Base-by-base conservation (phyloP, 352 stramenopile species). In the Pythium dissotocum region DNA sequence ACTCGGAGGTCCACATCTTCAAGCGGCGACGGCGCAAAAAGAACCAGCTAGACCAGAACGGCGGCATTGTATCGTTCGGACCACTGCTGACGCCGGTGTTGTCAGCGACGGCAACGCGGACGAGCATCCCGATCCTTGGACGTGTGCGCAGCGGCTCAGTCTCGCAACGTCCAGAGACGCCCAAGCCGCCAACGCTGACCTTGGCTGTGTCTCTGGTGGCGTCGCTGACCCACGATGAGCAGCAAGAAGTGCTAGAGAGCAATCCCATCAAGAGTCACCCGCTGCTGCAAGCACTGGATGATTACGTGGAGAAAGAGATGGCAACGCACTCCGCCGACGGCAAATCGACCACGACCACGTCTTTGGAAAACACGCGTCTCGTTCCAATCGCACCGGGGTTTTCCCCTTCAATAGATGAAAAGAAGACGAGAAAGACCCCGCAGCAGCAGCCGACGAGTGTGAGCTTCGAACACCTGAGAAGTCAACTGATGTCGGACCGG, bases 171-270 rank as follows among this genome's bases (percentile, higher is more conserved):
- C 30, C 49, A 16, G 52, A 66, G 24, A 49, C 58, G 6, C 57
- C 49, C 9, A 63, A 61, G n/a, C 51, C 84, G 21, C 80, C 79
- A 18, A 73, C 77, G 5, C 63, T 85, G 4, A 90, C 80, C 66
- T 78, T 92, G 14, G 84, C 80, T 4, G 82, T 90, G 14, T 92
- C 84, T 8, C 68, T 92, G 4, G 84, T 90, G 4, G 82, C 86
- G 24, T 92, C 84, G 5, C 72, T 92, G 33, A 90, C 84, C 54
- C 78, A 90, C 61, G 78, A 83, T 54, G 80, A 92, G 53, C 77
- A 92, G 57, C 84, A 89, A 46, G 84, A 92, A 53, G 82, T 69
- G 33, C 64, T 92, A 5, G 82, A 90, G 52, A 70, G 64, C 4
- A 78, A 82, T n/a, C 82, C 82, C 0, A 62, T 89, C 6, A 91